Evolutionary conservation across 2,329 filamentous ascomycete species (phyloP).

Genomic region (Botrytis cinerea): DNA sequence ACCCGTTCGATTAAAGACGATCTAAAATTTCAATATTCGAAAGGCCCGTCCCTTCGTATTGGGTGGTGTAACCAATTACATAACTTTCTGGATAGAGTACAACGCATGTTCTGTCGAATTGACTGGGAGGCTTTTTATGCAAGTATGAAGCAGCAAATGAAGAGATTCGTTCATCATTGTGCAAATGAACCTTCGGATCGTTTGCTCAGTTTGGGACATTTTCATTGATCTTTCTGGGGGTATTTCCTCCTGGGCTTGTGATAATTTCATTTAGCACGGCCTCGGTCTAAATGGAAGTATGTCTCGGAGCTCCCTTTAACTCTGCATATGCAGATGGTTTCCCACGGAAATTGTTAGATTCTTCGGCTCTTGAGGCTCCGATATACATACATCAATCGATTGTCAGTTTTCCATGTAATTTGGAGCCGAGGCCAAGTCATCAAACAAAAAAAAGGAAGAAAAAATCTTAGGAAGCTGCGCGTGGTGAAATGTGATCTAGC

Average conservation of each 20-base stretch:
- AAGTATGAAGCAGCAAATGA: not conserved
- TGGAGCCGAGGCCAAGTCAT: not conserved
- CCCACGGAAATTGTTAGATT: not conserved
- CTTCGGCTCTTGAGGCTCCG: constrained; percentile 9
- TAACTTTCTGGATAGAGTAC: not conserved
- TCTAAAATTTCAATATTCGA: not conserved
- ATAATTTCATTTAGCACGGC: not conserved
- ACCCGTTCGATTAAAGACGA: not conserved
- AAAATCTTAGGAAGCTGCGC: not conserved
- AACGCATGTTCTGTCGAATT: not conserved
- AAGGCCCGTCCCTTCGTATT: not conserved
- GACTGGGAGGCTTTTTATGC: not conserved
- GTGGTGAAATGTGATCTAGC: not conserved
- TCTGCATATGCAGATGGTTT: constrained; percentile 1
- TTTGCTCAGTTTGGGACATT: not conserved
- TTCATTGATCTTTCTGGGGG: not conserved
- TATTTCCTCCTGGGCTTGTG: not conserved
- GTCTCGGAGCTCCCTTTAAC: not conserved
- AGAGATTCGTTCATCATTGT: not conserved
- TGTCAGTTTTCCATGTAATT: not conserved
- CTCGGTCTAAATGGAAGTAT: not conserved
- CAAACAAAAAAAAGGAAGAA: not conserved
- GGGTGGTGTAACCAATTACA: constrained; percentile 6
- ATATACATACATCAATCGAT: not conserved
- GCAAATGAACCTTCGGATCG: not conserved